These are phyloP conservation scores for Vigna nakashimae DNA, from an alignment of 306 rosid genomes.

Conservation along the genomic window DNA sequence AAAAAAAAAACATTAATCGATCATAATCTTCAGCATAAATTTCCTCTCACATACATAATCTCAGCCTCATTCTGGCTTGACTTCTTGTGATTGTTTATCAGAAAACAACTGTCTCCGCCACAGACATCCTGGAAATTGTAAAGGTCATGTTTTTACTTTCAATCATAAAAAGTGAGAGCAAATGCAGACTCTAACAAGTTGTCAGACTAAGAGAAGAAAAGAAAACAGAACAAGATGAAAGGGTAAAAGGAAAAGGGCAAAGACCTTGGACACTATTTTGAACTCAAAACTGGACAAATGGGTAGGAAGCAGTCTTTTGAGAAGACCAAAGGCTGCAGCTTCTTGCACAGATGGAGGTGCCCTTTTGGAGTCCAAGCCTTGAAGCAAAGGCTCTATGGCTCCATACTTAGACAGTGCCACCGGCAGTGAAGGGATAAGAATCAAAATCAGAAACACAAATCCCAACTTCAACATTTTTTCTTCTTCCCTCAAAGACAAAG, in stretches of 20 bases:
- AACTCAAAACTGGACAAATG: constrained; percentile 69
- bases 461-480: constrained; percentile 55
- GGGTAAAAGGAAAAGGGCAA: constrained; percentile 8
- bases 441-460: constrained; percentile 52
- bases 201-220: constrained; percentile 13
- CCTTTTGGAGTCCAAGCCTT: constrained; percentile 72
- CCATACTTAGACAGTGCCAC: constrained; percentile 52
- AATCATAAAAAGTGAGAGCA: constrained; percentile 26
- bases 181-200: constrained; percentile 8
- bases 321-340: constrained; percentile 71
- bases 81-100: constrained; percentile 60
- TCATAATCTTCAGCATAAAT: constrained; percentile 26
- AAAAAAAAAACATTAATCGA: constrained; percentile 32
- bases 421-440: constrained; percentile 47
- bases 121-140: constrained; percentile 71
- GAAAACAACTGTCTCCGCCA: constrained; percentile 82
- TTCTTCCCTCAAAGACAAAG: background rate
- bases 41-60: constrained; percentile 62
- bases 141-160: constrained; percentile 28
- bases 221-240: background rate
- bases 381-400: constrained; percentile 65
- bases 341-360: constrained; percentile 75
- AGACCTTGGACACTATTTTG: constrained; percentile 74
- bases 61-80: constrained; percentile 66
- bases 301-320: constrained; percentile 73